Conservation (phyloP, 2,329 filamentous ascomycete genomes). For the Tricladium varicosporioides region DNA sequence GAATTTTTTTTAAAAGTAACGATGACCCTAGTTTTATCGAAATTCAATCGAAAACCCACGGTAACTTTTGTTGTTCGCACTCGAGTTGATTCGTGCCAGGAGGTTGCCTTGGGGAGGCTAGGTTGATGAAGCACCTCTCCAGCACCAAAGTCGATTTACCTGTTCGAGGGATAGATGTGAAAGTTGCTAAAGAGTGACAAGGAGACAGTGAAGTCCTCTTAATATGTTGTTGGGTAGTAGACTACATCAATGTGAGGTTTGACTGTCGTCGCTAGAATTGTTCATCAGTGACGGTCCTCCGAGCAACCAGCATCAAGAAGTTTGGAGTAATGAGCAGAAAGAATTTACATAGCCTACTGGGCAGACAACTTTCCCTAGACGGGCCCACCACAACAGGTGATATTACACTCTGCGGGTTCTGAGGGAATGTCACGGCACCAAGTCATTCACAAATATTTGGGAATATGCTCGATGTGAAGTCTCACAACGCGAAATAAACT, state of each 20-base stretch:
- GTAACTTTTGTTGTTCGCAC: background rate
- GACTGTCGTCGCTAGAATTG: slow-evolving; percentile 18
- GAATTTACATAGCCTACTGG: slow-evolving; percentile 22
- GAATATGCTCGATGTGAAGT: no score
- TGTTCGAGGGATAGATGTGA: background rate
- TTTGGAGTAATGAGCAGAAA: background rate
- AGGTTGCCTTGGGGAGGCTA: background rate
- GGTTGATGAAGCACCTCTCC: background rate
- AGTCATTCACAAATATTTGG: background rate
- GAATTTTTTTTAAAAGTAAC: background rate
- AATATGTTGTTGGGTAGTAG: slow-evolving; percentile 11
- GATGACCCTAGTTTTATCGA: background rate
- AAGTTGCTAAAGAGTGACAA: slow-evolving; percentile 21
- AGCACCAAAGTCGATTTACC: background rate
- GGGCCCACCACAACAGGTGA: slow-evolving; percentile 26
- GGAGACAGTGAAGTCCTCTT: slow-evolving; percentile 21
- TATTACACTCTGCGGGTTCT: slow-evolving; percentile 6
- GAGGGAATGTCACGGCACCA: background rate
- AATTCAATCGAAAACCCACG: background rate
- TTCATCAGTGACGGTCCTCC: slow-evolving; percentile 27
- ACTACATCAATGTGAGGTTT: slow-evolving; percentile 18
- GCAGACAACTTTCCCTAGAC: slow-evolving; percentile 26
- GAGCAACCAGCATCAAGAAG: slow-evolving; percentile 21
- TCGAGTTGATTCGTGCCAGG: background rate
- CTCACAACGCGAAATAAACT: no score